Evolutionary conservation across 1,139 yeast species (phyloP).

Genomic region (Geotrichum phurueaensis): DNA sequence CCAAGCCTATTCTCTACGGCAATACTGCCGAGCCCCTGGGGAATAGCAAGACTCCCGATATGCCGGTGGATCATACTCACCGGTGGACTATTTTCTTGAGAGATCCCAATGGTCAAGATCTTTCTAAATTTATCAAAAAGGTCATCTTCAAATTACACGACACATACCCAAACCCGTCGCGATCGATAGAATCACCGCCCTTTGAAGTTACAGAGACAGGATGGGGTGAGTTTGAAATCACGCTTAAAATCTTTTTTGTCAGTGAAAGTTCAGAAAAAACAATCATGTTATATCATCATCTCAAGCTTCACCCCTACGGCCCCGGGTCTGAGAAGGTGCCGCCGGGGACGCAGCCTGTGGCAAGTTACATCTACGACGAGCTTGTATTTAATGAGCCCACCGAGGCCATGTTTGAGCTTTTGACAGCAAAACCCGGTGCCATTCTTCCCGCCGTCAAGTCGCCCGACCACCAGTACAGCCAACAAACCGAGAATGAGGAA

Average conservation of each 20-base stretch:
- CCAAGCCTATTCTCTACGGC: constrained; percentile 84
- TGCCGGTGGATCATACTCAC: constrained; percentile 90
- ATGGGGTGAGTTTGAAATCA: constrained; percentile 98
- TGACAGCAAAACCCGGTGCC: constrained; percentile 72
- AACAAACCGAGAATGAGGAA: constrained; percentile 68
- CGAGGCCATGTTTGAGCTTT: constrained; percentile 70
- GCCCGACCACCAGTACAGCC: constrained; percentile 42
- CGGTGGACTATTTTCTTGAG: constrained; percentile 90
- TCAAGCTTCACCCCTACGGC: constrained; percentile 81
- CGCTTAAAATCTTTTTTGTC: constrained; percentile 78
- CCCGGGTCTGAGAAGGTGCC: constrained; percentile 23
- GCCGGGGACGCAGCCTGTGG: constrained; percentile 39
- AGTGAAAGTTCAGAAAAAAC: constrained; percentile 85
- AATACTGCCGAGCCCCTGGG: constrained; percentile 74
- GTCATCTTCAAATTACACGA: constrained; percentile 94
- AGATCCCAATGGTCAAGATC: constrained; percentile 70
- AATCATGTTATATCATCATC: constrained; percentile 77
- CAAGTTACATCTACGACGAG: constrained; percentile 80
- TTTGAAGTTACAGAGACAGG: constrained; percentile 96
- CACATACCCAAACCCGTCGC: constrained; percentile 77
- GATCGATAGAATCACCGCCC: constrained; percentile 85
- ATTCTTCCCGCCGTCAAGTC: constrained; percentile 57
- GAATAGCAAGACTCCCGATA: constrained; percentile 54
- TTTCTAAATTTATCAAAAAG: constrained; percentile 76
- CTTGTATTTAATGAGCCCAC: constrained; percentile 95